Evolutionary conservation across 306 rosid genomes (phyloP).

Genomic region (Spatholobus suberectus): DNA sequence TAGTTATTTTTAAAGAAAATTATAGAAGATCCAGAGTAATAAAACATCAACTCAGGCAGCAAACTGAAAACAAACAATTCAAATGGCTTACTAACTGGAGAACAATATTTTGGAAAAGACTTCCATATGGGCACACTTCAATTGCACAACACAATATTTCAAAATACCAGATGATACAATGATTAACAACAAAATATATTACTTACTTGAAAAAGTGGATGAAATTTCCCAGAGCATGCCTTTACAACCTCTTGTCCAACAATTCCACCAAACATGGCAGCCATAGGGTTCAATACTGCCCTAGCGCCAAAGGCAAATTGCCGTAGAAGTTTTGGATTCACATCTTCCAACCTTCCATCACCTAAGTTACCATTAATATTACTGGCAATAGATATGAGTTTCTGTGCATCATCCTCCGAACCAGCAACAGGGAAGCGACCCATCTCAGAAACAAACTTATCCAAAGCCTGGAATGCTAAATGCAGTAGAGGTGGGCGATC

Average conservation of each 20-base stretch:
- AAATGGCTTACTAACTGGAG: neutral
- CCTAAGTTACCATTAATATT: conserved; percentile 63
- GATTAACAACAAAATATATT: neutral
- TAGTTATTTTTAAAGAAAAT: neutral
- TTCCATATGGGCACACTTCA: conserved; percentile 6
- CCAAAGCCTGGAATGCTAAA: conserved; percentile 87
- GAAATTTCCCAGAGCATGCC: conserved; percentile 97
- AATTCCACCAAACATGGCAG: conserved; percentile 95
- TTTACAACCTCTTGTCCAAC: conserved; percentile 94
- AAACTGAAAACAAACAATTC: conserved; percentile 12
- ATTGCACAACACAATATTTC: neutral
- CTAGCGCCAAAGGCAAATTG: conserved; percentile 89
- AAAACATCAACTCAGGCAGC: neutral
- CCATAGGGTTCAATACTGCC: conserved; percentile 95
- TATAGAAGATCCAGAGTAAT: neutral
- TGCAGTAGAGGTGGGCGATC: conserved; percentile 87
- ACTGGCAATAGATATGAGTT: conserved; percentile 67
- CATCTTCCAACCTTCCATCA: conserved; percentile 70
- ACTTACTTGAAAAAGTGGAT: conserved; percentile 89
- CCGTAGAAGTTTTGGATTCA: conserved; percentile 71
- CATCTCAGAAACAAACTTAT: conserved; percentile 63
- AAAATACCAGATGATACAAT: neutral
- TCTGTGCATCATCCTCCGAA: conserved; percentile 84
- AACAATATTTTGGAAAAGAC: neutral
- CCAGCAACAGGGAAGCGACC: conserved; percentile 87